A percentile compares a stretch with the other conserved stretches of the same genome.
Conservation (phyloP, 805 yeast species). For the Lipomyces orientalis region DNA sequence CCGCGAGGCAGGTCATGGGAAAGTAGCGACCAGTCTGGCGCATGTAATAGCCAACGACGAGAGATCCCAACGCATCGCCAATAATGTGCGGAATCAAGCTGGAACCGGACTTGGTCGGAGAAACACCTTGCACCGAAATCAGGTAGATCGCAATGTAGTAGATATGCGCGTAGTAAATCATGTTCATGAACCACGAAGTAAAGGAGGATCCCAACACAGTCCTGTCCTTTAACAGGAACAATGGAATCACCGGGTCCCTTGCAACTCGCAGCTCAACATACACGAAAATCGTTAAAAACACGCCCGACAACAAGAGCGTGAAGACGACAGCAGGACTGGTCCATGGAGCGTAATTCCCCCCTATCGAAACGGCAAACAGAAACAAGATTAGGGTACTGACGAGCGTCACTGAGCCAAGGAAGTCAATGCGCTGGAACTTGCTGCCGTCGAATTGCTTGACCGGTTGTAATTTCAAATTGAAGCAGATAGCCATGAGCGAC, state of each 20-base stretch:
- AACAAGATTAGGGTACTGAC: constrained; percentile 62
- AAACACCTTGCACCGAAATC: constrained; percentile 57
- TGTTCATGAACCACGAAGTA: constrained; percentile 72
- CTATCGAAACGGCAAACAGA: constrained; percentile 68
- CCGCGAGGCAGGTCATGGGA: constrained; percentile 35
- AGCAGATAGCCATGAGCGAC: constrained; percentile 45
- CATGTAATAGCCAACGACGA: constrained; percentile 70
- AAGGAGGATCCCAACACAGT: constrained; percentile 70
- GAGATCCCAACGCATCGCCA: constrained; percentile 70
- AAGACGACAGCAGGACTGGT: constrained; percentile 50
- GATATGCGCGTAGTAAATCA: constrained; percentile 66
- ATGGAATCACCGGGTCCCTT: constrained; percentile 70
- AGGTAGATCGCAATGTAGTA: constrained; percentile 77
- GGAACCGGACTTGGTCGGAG: constrained; percentile 63
- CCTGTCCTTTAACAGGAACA: constrained; percentile 58
- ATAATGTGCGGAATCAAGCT: constrained; percentile 61
- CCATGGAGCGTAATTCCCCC: constrained; percentile 62
- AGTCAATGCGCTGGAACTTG: constrained; percentile 66
- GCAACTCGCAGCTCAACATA: constrained; percentile 59
- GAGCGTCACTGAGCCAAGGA: constrained; percentile 63
- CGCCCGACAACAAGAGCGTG: constrained; percentile 46
- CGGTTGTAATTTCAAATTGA: constrained; percentile 32
- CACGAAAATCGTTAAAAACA: constrained; percentile 51
- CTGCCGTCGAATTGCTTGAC: constrained; percentile 37
- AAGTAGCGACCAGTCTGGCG: constrained; percentile 58